phyloP scores from a whole-genome alignment of 1,284 basidiomycete species.

The Leccinum pachyderme region DNA sequence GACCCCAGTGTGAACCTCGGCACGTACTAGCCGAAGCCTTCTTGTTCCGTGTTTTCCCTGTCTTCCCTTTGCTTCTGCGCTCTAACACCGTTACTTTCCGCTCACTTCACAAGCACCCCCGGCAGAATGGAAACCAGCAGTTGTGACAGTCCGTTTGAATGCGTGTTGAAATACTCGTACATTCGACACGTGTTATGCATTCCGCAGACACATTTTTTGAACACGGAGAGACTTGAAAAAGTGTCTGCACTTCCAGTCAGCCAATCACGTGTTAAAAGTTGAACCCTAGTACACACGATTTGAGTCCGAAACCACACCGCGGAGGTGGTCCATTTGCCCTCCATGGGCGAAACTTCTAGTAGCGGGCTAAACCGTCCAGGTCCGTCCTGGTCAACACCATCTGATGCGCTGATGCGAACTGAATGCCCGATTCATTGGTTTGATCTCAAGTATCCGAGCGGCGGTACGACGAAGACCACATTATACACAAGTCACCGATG shows the following conservation, averaged over 20 bases:
- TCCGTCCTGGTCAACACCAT: not conserved
- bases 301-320: not conserved
- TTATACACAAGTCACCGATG: slow-evolving; percentile 13
- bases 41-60: slow-evolving; percentile 19
- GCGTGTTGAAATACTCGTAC: not conserved
- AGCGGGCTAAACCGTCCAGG: not conserved
- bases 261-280: slow-evolving; percentile 11
- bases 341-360: not conserved
- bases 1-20: slow-evolving; percentile 24
- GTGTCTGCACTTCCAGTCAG: too few relatives aligned
- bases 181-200: not conserved
- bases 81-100: slow-evolving; percentile 17
- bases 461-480: slow-evolving; percentile 1
- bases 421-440: not conserved
- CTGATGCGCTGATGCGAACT: not conserved
- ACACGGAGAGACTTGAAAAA: not conserved
- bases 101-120: not conserved
- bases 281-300: not conserved
- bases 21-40: slow-evolving; percentile 13
- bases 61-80: slow-evolving; percentile 7
- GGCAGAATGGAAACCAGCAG: not conserved
- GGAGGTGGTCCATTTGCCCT: not conserved
- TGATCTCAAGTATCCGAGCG: not conserved
- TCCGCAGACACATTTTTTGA: not conserved
- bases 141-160: not conserved